Evolutionary conservation across 306 rosid genomes (phyloP).

Genomic region (Cicer cuneatum): DNA sequence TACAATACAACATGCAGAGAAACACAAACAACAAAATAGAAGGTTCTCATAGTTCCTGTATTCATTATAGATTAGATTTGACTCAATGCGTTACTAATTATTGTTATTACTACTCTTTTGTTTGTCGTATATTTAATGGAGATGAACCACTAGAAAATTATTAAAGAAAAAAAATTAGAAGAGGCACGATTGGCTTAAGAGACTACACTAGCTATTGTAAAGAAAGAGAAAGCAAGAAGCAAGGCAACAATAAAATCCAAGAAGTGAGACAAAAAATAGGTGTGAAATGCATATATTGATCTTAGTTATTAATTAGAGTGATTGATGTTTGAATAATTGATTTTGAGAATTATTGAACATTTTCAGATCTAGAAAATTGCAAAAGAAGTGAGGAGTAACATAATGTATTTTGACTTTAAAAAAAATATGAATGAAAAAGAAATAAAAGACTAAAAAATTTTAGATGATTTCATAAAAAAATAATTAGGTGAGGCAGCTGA

Average conservation of each 20-base stretch:
- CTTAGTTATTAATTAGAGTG: no score
- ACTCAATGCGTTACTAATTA: neutral
- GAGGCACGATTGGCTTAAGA: slow-evolving; percentile 71
- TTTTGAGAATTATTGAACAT: no score
- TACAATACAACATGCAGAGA: slow-evolving; percentile 48
- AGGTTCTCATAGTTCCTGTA: slow-evolving; percentile 44
- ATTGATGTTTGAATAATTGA: no score
- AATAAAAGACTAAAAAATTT: no score
- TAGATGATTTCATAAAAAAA: no score
- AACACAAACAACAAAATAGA: slow-evolving; percentile 45
- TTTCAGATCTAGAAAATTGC: no score
- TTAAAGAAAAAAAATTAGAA: slow-evolving; percentile 69
- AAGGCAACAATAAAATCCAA: slow-evolving; percentile 62
- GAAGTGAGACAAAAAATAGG: no score
- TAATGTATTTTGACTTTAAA: no score
- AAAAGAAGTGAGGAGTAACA: no score
- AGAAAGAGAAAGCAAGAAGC: slow-evolving; percentile 79
- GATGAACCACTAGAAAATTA: slow-evolving; percentile 58
- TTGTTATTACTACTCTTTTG: neutral
- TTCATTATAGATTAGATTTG: neutral
- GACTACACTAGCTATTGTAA: slow-evolving; percentile 73
- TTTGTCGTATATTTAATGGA: slow-evolving; percentile 57
- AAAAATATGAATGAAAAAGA: no score
- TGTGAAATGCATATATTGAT: no score
- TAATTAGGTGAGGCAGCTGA: no score